These are phyloP conservation scores for Rhizophagus clarus DNA, from an alignment of 192 early-diverging fungal species.

Conservation along the genomic window DNA sequence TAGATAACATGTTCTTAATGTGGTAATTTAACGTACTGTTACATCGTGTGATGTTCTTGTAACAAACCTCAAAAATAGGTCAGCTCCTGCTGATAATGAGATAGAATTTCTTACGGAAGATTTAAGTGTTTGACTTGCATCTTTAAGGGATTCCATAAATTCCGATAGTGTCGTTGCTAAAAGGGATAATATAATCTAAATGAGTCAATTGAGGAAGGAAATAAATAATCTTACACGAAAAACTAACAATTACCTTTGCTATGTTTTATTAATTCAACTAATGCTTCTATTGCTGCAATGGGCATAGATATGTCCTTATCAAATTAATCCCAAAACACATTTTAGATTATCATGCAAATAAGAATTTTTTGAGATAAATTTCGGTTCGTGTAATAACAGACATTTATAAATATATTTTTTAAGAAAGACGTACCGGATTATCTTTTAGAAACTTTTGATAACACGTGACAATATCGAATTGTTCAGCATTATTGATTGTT, in stretches of 20 bases:
- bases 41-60: slow-evolving; percentile 62
- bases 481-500: background rate
- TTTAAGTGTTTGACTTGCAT: slow-evolving; percentile 68
- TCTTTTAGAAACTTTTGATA: slow-evolving; percentile 40
- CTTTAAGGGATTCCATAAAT: slow-evolving; percentile 77
- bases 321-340: background rate
- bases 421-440: slow-evolving; percentile 33
- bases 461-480: slow-evolving; percentile 42
- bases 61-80: slow-evolving; percentile 77
- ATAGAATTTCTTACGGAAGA: slow-evolving; percentile 70
- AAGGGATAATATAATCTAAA: slow-evolving; percentile 3
- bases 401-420: background rate
- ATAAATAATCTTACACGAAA: background rate
- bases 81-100: slow-evolving; percentile 85
- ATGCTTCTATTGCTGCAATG: slow-evolving; percentile 72
- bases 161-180: slow-evolving; percentile 87
- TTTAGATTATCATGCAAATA: background rate
- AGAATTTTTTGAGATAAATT: background rate
- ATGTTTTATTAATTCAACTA: slow-evolving; percentile 68
- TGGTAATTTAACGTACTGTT: slow-evolving; percentile 44
- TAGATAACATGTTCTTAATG: slow-evolving; percentile 35
- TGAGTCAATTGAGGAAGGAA: background rate
- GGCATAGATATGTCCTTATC: slow-evolving; percentile 70
- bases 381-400: background rate
- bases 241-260: slow-evolving; percentile 46